These are phyloP conservation scores for Colletotrichum lentis DNA, from an alignment of 2,329 filamentous ascomycete genomes.

Conservation along the genomic window DNA sequence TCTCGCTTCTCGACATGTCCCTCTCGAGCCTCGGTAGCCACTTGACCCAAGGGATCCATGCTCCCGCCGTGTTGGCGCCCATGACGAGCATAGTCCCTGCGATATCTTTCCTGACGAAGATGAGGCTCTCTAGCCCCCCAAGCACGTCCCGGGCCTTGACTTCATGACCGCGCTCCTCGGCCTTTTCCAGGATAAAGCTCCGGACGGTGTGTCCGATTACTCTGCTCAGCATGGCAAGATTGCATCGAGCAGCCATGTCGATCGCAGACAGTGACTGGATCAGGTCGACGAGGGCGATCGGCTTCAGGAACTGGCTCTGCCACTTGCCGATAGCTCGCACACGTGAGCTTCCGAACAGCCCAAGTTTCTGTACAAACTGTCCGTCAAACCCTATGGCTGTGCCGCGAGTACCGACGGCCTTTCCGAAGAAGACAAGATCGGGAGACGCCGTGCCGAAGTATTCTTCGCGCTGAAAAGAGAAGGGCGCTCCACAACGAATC, in stretches of 20 bases:
- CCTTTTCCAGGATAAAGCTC: conserved; percentile 16
- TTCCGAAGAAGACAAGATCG: conserved; percentile 42
- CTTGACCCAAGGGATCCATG: conserved; percentile 36
- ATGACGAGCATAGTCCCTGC: conserved; percentile 30
- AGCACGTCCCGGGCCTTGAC: conserved; percentile 14
- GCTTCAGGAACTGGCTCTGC: conserved; percentile 22
- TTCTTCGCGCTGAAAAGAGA: conserved; percentile 42
- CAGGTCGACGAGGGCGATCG: conserved; percentile 24
- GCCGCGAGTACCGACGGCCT: conserved; percentile 27
- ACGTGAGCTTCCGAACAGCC: conserved; percentile 4
- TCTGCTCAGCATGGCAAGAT: conserved; percentile 32
- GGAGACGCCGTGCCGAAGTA: conserved; percentile 36
- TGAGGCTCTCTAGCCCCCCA: conserved; percentile 23
- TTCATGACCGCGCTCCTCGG: background rate
- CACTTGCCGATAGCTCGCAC: conserved; percentile 19
- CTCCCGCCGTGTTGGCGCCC: conserved; percentile 23
- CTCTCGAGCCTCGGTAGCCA: conserved; percentile 36
- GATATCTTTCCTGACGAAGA: conserved; percentile 34
- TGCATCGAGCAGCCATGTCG: conserved; percentile 8
- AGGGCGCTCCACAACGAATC: conserved; percentile 43
- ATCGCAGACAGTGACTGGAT: conserved; percentile 22
- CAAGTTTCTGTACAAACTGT: conserved; percentile 17
- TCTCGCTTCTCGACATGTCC: conserved; percentile 27
- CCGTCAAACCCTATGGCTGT: conserved; percentile 25
- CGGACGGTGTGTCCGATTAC: conserved; percentile 22